Evolutionary conservation across 257 asterid species (phyloP).

Genomic region (Linaria vulgaris): DNA sequence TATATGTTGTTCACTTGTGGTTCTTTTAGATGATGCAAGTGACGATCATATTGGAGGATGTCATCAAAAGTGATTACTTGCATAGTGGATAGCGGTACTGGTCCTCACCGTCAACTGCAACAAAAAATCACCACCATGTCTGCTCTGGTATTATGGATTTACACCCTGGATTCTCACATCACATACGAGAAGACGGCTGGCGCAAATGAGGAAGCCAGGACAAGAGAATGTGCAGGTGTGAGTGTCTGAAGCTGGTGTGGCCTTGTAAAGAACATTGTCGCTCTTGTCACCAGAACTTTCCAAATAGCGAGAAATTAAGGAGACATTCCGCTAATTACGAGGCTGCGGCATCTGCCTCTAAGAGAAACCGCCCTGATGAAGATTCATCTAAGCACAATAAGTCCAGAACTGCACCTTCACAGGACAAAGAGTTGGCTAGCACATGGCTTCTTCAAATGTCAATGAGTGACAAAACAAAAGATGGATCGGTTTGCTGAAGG

Average conservation of each 20-base stretch:
- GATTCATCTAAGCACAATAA: constrained; percentile 49
- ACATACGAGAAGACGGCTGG: constrained; percentile 71
- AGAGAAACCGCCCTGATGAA: constrained; percentile 40
- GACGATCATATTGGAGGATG: constrained; percentile 38
- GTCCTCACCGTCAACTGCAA: constrained; percentile 91
- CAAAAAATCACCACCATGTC: constrained; percentile 71
- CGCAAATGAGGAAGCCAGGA: constrained; percentile 33
- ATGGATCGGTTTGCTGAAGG: constrained; percentile 33
- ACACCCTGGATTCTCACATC: constrained; percentile 77
- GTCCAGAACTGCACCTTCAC: constrained; percentile 32
- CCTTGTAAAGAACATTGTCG: constrained; percentile 62
- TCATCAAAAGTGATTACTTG: no score
- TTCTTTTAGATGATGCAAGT: constrained; percentile 85
- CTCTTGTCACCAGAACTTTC: constrained; percentile 72
- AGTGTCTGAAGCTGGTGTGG: constrained; percentile 83
- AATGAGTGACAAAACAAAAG: constrained; percentile 40
- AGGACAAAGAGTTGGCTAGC: constrained; percentile 36
- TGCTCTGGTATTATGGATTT: constrained; percentile 76
- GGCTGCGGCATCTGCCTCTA: constrained; percentile 32
- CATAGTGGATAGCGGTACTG: constrained; percentile 87
- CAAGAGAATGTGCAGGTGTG: constrained; percentile 61
- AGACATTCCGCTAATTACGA: constrained; percentile 60
- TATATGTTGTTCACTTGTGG: constrained; percentile 1
- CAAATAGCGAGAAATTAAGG: constrained; percentile 44
- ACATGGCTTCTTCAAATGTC: constrained; percentile 33